Base-by-base conservation (phyloP, 2,329 filamentous ascomycete species). In the Xylariaceae sp. region DNA sequence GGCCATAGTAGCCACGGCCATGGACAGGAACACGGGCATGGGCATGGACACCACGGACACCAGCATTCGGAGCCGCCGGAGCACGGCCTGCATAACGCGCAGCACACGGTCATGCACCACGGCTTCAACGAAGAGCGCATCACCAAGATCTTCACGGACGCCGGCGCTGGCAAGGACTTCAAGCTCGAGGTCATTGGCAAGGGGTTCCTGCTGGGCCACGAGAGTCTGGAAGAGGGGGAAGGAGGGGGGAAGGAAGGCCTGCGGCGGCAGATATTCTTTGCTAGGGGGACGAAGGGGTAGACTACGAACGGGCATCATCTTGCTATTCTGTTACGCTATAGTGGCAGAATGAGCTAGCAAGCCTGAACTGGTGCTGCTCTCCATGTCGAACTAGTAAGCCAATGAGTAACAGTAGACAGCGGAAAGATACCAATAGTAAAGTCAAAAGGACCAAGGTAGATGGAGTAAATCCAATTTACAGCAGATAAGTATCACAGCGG, bases 81-180 rank as follows among this genome's bases (percentile, higher is more conserved):
- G 12, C 9, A 7, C 30, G 30, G 13, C 30, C 15, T 19, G 6
- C 37, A 37, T 17, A 24, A 48, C 3, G 54, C 57, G 4, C 43
- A 56, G 3, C 62, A 72, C 28, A 83, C 80, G 0, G 73, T 89
- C 16, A 75, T 74, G 24, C 81, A 84, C 39, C 71, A 80, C 47
- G 84, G 85, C 0, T 89, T 90, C 61, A 73, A 70, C 1, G 65
- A 78, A 56, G 71, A 74, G 9, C 67, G 76, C 19, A 76, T 88
- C 38, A 71, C 67, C 53, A 60, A 64, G 17, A 73, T 87, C 49
- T 88, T 87, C 53, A 69, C 73, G 42, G 65, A 67, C n/a, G 85
- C 84, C 1, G 84, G 85, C 0, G 67, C 73, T 15, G 73, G 66
- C 0, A 61, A 63, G 8, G 69, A 69, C n/a, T 84, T 88, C 54